Conservation (phyloP, 2,329 filamentous ascomycete species). For the Fusarium sp. region DNA sequence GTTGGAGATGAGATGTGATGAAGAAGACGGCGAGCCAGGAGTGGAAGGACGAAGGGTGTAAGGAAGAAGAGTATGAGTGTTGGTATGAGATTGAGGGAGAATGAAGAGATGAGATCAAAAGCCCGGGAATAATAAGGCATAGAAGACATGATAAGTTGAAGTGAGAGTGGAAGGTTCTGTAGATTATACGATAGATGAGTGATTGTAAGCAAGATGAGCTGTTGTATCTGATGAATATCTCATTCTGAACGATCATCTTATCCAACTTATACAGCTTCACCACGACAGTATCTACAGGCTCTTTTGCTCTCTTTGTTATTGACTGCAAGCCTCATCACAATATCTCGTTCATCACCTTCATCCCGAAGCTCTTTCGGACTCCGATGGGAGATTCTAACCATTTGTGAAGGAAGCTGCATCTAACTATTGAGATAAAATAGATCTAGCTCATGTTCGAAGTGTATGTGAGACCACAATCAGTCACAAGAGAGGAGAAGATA, state of each 20-base stretch:
- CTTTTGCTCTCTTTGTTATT: neutral
- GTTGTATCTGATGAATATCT: neutral
- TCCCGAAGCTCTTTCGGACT: neutral
- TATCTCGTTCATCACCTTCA: neutral
- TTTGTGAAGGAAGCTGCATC: conserved; percentile 1
- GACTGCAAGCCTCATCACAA: neutral
- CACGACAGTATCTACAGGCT: neutral
- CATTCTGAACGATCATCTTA: neutral
- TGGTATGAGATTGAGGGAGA: conserved; percentile 25
- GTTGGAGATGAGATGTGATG: neutral
- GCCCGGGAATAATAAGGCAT: neutral
- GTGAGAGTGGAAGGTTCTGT: neutral
- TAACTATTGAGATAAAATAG: neutral
- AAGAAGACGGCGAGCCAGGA: conserved; percentile 7
- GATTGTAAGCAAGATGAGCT: neutral
- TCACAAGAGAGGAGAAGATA: neutral
- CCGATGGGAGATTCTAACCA: neutral
- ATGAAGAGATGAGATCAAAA: conserved; percentile 7
- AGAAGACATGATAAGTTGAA: conserved; percentile 5
- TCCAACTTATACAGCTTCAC: conserved; percentile 16
- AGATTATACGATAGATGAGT: neutral
- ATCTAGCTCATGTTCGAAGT: neutral
- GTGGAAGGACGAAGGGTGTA: conserved; percentile 11
- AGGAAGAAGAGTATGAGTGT: conserved; percentile 14
- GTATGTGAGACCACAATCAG: neutral